Evolutionary conservation across 2,329 filamentous ascomycete genomes (phyloP), one percentile per base, ranked within the genome.

Genomic region (Karstenula rhodostoma): DNA sequence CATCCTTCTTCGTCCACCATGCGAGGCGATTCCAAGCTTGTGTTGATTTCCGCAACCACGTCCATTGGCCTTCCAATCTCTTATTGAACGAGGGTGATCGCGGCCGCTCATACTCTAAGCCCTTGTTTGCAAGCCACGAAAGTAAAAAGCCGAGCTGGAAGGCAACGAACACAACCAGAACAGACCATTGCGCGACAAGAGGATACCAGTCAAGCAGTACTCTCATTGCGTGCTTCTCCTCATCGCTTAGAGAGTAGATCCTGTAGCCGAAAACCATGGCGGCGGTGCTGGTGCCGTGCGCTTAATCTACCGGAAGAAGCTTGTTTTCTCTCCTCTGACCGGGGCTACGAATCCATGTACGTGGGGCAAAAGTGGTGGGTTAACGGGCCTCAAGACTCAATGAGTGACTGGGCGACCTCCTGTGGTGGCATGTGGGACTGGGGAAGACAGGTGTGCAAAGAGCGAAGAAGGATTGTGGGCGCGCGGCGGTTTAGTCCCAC

Each of bases 161-260:
- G 2, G 81, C 60, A 3, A 79, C 64, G 15, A 86, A 66, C 27
- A 83, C 74, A 4, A 82, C 63, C 9, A 87, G 60, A 5, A 83
- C 78, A 1, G 86, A 87, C 62, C 81, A 74, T 71, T 88, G 86
- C 17, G 86, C 86, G 40, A 85, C 75, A n/a, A 79, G 73, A 8
- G 84, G 86, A 56, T 87, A 85, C 52, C 77, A 76, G 67, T 87
- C 82, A n/a, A 89, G 81, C 25, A 84, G 70, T 25, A 81, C 76
- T 35, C 86, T 80, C 37, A 86, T 81, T 27, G 80, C 78, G 49
- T 82, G 76, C 57, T 83, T 81, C 64, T 87, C 82, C 27, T 80
- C 77, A 15, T 82, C 74, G 13, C 80, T 78, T 27, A 86, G 77
- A n/a, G 78, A 78, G 40, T 84, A 73, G 63, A 88, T 88, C 29